Base-by-base conservation (phyloP, 129 eudicot species). In the Helichrysum umbraculigerum region DNA sequence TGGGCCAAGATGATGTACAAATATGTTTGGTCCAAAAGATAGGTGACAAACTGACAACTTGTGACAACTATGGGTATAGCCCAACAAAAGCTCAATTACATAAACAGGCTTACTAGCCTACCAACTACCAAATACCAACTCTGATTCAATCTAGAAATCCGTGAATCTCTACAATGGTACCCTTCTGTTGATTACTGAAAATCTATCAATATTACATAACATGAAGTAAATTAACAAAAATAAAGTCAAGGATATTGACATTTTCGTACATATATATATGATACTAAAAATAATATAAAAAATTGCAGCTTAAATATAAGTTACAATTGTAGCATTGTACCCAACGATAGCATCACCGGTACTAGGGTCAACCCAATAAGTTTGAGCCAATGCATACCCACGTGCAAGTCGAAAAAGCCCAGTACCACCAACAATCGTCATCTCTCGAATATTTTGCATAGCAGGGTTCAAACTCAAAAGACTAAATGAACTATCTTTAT, bases 341-440 rank as follows among this genome's bases (percentile, higher is more conserved):
- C 88, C 98, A 71, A 93, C 92, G 41, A 88, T 72, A 32, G 92
- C 96, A 81, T 86, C 85, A 20, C 90, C 90, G 0, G 87, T 83
- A 7, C 72, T 56, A 7, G 77, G 35, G 63, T 92, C 80, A 7
- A 72, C 2, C 68, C 70, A 79, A 71, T 88, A 78, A 5, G 98
- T 93, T n/a, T 83, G 83, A 19, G 90, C 89, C 41, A 86, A 41
- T 0, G 92, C 96, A 12, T 79, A 87, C 6, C 98, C 98, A 10
- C 95, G 94, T 20, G 91, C 98, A 73, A 93, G 52, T 32, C 95
- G 86, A 30, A 92, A 92, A 58, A 90, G 83, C 20, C 98, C 94
- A 16, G 94, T 90, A 11, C 98, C 98, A 22, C 98, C 96, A 16
- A 88, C 89, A 1, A 93, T 80, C 0, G 98, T 69, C 87, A 88